phyloP scores from a whole-genome alignment of 169 alveolate species.

The Plasmodium fragile region DNA sequence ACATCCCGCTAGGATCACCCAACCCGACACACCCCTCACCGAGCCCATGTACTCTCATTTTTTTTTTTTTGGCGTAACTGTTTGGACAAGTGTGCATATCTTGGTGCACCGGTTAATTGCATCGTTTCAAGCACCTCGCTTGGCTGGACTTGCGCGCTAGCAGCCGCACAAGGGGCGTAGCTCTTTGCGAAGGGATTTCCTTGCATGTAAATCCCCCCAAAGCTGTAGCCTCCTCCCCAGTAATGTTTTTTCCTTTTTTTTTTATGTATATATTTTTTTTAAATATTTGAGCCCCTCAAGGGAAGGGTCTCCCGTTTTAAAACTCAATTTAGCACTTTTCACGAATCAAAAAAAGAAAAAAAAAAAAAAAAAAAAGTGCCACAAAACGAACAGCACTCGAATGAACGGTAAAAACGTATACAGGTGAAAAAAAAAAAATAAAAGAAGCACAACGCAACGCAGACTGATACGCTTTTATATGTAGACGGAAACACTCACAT shows the following conservation, averaged over 20 bases:
- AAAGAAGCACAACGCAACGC: not conserved
- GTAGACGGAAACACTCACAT: not conserved
- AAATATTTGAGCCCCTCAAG: not conserved
- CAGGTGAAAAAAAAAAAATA: not conserved
- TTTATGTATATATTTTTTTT: too few relatives aligned
- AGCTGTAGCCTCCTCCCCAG: not conserved
- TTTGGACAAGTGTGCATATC: not conserved
- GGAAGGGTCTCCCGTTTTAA: not conserved
- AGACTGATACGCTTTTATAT: not conserved
- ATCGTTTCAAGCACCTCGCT: not conserved
- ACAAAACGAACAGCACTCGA: not conserved
- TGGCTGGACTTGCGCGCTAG: not conserved
- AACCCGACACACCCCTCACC: not conserved
- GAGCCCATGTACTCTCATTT: not conserved
- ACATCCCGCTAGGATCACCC: not conserved
- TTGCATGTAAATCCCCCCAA: not conserved
- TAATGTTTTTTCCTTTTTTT: not conserved
- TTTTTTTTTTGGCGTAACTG: not conserved
- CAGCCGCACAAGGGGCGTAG: not conserved
- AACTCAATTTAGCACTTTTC: not conserved
- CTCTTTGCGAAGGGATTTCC: not conserved
- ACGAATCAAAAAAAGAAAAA: not conserved
- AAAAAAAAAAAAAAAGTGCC: not conserved
- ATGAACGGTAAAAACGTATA: not conserved
- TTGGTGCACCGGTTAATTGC: not conserved